Percentiles rank a stretch among this genome's conserved stretches.
phyloP scores from a whole-genome alignment of 2,329 filamentous ascomycete genomes.

The Colletotrichum tofieldiae region DNA sequence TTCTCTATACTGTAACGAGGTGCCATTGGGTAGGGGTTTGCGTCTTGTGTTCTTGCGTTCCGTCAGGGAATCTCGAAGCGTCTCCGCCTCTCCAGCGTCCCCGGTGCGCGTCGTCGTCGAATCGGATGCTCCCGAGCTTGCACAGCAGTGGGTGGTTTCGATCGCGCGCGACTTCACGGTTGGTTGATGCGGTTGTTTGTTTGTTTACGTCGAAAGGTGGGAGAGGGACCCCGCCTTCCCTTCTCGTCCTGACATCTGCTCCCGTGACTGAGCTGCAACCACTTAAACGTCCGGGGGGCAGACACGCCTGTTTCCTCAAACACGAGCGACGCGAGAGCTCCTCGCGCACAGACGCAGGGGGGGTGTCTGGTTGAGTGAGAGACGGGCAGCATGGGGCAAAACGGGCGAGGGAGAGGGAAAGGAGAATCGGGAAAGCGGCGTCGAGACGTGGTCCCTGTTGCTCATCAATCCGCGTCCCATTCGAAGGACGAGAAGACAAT shows the following conservation, averaged over 20 bases:
- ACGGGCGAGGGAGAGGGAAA: neutral
- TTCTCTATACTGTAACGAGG: neutral
- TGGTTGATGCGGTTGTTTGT: constrained; percentile 20
- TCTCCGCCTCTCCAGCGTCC: neutral
- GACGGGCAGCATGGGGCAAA: neutral
- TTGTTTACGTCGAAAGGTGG: constrained; percentile 33
- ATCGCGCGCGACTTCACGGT: constrained; percentile 14
- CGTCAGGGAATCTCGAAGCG: neutral
- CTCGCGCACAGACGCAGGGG: constrained; percentile 5
- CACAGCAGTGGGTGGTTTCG: neutral
- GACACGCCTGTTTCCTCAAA: constrained; percentile 20
- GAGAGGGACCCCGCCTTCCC: constrained; percentile 32
- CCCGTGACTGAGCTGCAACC: constrained; percentile 41
- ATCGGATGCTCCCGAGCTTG: constrained; percentile 33
- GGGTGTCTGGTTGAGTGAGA: constrained; percentile 11
- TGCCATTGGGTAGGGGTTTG: neutral
- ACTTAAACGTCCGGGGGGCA: constrained; percentile 31
- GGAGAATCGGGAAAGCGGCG: neutral
- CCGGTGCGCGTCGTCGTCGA: constrained; percentile 22
- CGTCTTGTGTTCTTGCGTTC: neutral
- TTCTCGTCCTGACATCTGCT: constrained; percentile 31
- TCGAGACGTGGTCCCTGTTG: constrained; percentile 23
- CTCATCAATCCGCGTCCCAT: constrained; percentile 17
- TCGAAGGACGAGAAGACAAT: neutral
- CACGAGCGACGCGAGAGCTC: constrained; percentile 23